Conservation (phyloP, 2,329 filamentous ascomycete genomes). For the Alternaria consortialis region DNA sequence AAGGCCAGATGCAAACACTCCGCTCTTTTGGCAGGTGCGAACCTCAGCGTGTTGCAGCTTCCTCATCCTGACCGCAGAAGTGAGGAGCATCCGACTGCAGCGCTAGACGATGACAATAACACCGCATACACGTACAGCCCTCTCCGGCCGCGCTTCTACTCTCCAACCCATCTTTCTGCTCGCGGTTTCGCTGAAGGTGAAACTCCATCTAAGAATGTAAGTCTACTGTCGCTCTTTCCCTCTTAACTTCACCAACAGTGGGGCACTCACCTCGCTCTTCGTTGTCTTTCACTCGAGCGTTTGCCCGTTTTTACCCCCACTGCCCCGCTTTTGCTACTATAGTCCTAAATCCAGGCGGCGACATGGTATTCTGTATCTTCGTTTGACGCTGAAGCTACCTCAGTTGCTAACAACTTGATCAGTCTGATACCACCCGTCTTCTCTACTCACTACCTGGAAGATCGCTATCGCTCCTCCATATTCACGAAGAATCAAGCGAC, state of each 20-base stretch:
- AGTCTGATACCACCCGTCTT: slow-evolving; percentile 38
- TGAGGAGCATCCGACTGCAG: slow-evolving; percentile 19
- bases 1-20: slow-evolving; percentile 15
- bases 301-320: slow-evolving; percentile 16
- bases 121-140: slow-evolving; percentile 4
- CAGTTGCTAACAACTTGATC: slow-evolving; percentile 18
- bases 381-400: too few relatives aligned
- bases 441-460: slow-evolving; percentile 31
- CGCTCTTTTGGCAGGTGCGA: slow-evolving; percentile 17
- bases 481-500: slow-evolving; percentile 23
- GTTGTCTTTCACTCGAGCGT: slow-evolving; percentile 4
- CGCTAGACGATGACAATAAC: slow-evolving; percentile 5
- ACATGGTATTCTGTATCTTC: too few relatives aligned
- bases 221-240: slow-evolving; percentile 29
- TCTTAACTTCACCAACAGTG: slow-evolving; percentile 10
- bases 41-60: slow-evolving; percentile 12
- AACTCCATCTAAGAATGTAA: slow-evolving; percentile 46
- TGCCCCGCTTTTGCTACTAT: slow-evolving; percentile 1
- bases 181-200: slow-evolving; percentile 29
- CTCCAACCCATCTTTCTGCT: slow-evolving; percentile 35
- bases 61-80: slow-evolving; percentile 25
- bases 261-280: slow-evolving; percentile 10
- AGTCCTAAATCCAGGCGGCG: neutral
- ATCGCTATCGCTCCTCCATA: slow-evolving; percentile 5
- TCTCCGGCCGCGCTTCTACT: slow-evolving; percentile 43